Base-by-base conservation (phyloP, 1,284 basidiomycete genomes). In the Uromyces viciae-fabae region DNA sequence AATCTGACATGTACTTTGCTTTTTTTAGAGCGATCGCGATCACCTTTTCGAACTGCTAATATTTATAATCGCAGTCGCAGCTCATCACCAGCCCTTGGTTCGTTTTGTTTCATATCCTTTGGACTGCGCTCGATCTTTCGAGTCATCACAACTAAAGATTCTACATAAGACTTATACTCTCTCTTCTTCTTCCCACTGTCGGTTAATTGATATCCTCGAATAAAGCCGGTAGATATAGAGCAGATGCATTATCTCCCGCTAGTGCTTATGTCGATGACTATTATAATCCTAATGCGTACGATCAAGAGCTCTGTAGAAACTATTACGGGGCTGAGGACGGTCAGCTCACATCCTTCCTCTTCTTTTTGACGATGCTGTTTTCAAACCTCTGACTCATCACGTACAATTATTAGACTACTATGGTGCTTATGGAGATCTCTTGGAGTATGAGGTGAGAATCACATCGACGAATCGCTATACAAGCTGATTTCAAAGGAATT, bases 261-360 rank as follows among this genome's bases (percentile, higher is more conserved):
- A 62, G 22, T 33, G 43, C 54, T 42, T 52, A 62, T 25, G 31
- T 58, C 11, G 77, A 80, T 19, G 54, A 80, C 42, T 72, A 80
- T 36, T 81, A 74, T 40, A 81, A 81, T 28, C 79, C 79, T 25
- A 68, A 81, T 40, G 79, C 79, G 11, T 81, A 75, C 36, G 79
- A 81, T 68, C 69, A 74, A 19, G 69, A 74, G 33, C 79, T 81
- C 38, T 81, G 68, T 36, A 62, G 79, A 40, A 71, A 72, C 33
- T 81, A 75, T 42, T 81, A 81, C 46, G 56, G 72, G 1, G 79
- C 52, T 38, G 79, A 81, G 75, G 79, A 81, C 75, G 79, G 79
- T 75, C 36, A 40, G 56, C 64, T 31, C 22, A 36, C 43, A n/a
- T 66, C 25, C 28, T 22, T 17, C 46, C 28, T 38, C n/a, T 28